Base-by-base conservation (phyloP, 495 filamentous ascomycete genomes). In the Penicillium herquei region DNA sequence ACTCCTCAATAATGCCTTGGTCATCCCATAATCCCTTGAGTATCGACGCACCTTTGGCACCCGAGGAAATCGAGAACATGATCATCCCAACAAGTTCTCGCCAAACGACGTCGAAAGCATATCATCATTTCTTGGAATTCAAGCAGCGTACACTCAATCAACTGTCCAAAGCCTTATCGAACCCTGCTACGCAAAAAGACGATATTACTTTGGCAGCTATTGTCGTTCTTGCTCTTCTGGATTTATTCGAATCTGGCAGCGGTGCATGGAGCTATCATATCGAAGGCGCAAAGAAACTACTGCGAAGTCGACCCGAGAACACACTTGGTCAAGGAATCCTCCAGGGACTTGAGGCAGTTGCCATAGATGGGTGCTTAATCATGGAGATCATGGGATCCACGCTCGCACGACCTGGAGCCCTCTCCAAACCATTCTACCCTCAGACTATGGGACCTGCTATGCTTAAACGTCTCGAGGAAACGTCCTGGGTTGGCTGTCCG, bases 381-480 rank as follows among this genome's bases (percentile, higher is more conserved):
- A 73, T 77, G 57, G 73, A 78, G 55, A 75, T 78, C 26, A 78
- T 78, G 76, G 76, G 76, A 18, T 75, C 76, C 14, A 78, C 76
- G 1, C 74, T 78, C 16, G 74, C 74, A 5, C 65, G 74, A 13
- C 74, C 74, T 5, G 76, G 76, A 13, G 69, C 69, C 11, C 70
- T 78, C 30, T 74, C 76, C 0, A 72, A 66, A 45, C 76, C 76
- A 3, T 75, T 78, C 59, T 75, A 74, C 56, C 69, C 73, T 52
- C 59, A 66, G 5, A 51, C 63, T 49, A 74, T 76, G 73, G 70
- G 70, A 7, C 63, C 76, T n/a, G 60, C 63, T 8, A 65, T 73
- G 42, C 69, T 78, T 34, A 70, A 73, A 50, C 71, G 76, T 21
- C 70, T 78, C n/a, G 76, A 78, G 63, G 64, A 72, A 63, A 78